Conservation (phyloP, 371 early-diverging fungal species). For the Mortierella sp. region DNA sequence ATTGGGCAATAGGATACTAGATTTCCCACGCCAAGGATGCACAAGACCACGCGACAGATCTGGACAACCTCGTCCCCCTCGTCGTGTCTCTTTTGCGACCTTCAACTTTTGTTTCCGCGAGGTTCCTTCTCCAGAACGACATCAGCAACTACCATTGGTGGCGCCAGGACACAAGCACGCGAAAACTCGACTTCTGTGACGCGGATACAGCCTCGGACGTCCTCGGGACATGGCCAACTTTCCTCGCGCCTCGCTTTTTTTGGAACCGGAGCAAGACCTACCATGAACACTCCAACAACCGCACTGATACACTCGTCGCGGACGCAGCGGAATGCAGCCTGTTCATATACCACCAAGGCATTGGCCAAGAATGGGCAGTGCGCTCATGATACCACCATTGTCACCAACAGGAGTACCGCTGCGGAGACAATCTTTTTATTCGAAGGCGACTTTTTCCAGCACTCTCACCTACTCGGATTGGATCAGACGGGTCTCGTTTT, state of each 20-base stretch:
- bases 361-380: slow-evolving; percentile 3
- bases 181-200: not conserved
- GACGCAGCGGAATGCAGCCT: slow-evolving; percentile 4
- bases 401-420: not conserved
- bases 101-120: slow-evolving; percentile 31
- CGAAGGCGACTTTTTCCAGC: not conserved
- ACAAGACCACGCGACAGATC: slow-evolving; percentile 55
- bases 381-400: not conserved
- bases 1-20: not conserved
- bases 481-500: not conserved
- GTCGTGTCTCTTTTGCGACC: slow-evolving; percentile 51
- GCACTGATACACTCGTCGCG: slow-evolving; percentile 15
- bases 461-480: not conserved
- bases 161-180: slow-evolving; percentile 13
- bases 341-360: slow-evolving; percentile 28
- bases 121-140: slow-evolving; percentile 8
- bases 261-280: slow-evolving; percentile 11
- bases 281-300: slow-evolving; percentile 5
- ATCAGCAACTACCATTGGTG: not conserved
- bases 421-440: not conserved
- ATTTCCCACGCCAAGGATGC: slow-evolving; percentile 27
- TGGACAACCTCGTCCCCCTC: slow-evolving; percentile 47
- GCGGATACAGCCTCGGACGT: slow-evolving; percentile 28
- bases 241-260: slow-evolving; percentile 22
- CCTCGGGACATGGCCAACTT: slow-evolving; percentile 16